Evolutionary conservation across 768 basidiomycete species (phyloP).

Genomic region (Boletus insuetus): DNA sequence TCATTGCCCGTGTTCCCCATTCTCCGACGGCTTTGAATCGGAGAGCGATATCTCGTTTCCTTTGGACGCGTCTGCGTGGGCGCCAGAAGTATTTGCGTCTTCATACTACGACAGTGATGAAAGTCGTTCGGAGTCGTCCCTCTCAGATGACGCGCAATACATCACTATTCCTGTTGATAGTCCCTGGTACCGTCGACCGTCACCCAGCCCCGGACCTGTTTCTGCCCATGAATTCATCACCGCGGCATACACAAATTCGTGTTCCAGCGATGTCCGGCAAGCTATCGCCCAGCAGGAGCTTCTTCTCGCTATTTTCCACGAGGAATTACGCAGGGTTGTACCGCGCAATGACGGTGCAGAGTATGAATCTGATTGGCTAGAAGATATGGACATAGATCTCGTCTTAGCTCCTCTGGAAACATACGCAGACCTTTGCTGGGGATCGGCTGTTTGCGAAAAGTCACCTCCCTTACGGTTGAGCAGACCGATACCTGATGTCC

Average conservation of each 20-base stretch:
- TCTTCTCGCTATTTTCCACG: slow-evolving; percentile 32
- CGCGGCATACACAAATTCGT: slow-evolving; percentile 23
- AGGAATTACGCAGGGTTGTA: slow-evolving; percentile 26
- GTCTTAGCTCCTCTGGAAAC: slow-evolving; percentile 27
- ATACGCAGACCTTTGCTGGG: slow-evolving; percentile 32
- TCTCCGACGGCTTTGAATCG: slow-evolving; percentile 22
- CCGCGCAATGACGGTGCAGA: slow-evolving; percentile 6
- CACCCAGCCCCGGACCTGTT: slow-evolving; percentile 26
- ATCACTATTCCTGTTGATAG: slow-evolving; percentile 39
- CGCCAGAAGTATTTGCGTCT: slow-evolving; percentile 12
- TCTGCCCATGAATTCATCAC: slow-evolving; percentile 18
- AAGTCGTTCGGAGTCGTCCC: slow-evolving; percentile 14
- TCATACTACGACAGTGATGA: slow-evolving; percentile 23
- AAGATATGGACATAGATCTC: slow-evolving; percentile 27
- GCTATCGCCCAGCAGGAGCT: slow-evolving; percentile 33
- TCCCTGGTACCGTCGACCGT: slow-evolving; percentile 36
- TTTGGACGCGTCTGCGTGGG: slow-evolving; percentile 19
- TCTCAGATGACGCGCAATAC: slow-evolving; percentile 35
- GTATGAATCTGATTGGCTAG: slow-evolving; percentile 29
- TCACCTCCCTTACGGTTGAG: not conserved
- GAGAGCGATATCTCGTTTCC: slow-evolving; percentile 17
- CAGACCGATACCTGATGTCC: slow-evolving; percentile 27
- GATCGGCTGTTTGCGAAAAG: slow-evolving; percentile 24
- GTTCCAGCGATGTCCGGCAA: slow-evolving; percentile 33
- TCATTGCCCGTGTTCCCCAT: slow-evolving; percentile 15